Evolutionary conservation across 768 basidiomycete genomes (phyloP).

Genomic region (Rhodotorula kratochvilovae): DNA sequence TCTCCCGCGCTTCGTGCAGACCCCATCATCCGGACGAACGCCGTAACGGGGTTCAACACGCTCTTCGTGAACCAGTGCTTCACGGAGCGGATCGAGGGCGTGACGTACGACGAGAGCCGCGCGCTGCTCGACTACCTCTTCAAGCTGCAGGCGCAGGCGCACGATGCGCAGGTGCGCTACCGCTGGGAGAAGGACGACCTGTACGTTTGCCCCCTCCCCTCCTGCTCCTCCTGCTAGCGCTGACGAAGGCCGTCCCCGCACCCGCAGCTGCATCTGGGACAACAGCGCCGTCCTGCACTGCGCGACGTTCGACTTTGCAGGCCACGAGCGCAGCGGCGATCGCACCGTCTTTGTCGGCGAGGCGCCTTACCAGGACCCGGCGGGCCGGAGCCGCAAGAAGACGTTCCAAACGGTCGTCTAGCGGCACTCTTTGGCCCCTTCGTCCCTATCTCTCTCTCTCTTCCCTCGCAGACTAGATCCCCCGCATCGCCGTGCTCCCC

Average conservation of each 20-base stretch:
- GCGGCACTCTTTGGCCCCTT: neutral
- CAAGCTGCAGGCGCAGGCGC: constrained; percentile 44
- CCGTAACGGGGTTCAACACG: constrained; percentile 39
- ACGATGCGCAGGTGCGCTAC: constrained; percentile 50
- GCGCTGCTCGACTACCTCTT: constrained; percentile 49
- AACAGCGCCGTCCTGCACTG: constrained; percentile 48
- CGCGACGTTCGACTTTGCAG: constrained; percentile 50
- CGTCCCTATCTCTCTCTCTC: neutral
- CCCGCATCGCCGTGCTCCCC: no score
- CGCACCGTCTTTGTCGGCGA: constrained; percentile 59
- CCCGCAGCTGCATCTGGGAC: constrained; percentile 48
- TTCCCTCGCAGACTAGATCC: no score
- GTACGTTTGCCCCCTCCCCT: no score
- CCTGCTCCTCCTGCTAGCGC: no score
- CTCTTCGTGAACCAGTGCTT: constrained; percentile 40
- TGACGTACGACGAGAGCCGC: constrained; percentile 29
- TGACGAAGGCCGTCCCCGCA: no score
- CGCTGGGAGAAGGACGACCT: constrained; percentile 46
- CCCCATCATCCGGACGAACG: constrained; percentile 42
- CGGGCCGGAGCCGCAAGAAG: constrained; percentile 12
- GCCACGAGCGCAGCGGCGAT: constrained; percentile 51
- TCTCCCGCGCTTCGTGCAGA: neutral
- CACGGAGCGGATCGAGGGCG: constrained; percentile 39
- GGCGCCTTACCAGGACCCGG: constrained; percentile 54
- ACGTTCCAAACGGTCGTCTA: constrained; percentile 6